Percentiles rank a stretch among this genome's conserved stretches.
These are phyloP conservation scores for Dactylellina sp. DNA, from an alignment of 2,329 filamentous ascomycete species.

Conservation along the genomic window DNA sequence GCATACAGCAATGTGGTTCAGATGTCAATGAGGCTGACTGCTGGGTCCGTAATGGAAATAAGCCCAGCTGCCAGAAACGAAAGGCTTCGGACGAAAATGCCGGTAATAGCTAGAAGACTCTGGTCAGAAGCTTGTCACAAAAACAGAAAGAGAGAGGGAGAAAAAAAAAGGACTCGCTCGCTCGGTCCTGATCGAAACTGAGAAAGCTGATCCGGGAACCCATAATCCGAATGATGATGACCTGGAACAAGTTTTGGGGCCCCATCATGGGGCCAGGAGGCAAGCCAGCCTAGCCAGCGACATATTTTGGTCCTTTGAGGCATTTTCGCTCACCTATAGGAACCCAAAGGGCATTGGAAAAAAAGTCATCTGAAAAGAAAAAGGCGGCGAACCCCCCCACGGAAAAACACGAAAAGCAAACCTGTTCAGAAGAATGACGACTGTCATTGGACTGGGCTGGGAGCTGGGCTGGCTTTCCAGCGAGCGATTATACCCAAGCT, in stretches of 20 bases:
- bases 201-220: slow-evolving; percentile 35
- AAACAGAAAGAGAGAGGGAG: too few relatives aligned
- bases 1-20: slow-evolving; percentile 15
- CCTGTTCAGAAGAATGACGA: slow-evolving; percentile 45
- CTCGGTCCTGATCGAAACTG: slow-evolving; percentile 12
- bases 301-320: slow-evolving; percentile 35
- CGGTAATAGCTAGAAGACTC: slow-evolving; percentile 29
- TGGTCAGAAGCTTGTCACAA: slow-evolving; percentile 11
- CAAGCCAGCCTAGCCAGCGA: slow-evolving; percentile 24
- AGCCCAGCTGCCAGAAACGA: slow-evolving; percentile 24
- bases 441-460: slow-evolving; percentile 27
- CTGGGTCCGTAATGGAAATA: too few relatives aligned
- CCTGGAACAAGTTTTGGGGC: slow-evolving; percentile 42
- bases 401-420: slow-evolving; percentile 40
- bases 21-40: slow-evolving; percentile 43
- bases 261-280: slow-evolving; percentile 49
- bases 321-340: slow-evolving; percentile 49
- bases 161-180: slow-evolving; percentile 10
- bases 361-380: slow-evolving; percentile 39
- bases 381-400: slow-evolving; percentile 33
- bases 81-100: slow-evolving; percentile 53
- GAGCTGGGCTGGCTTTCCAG: not conserved
- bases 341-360: slow-evolving; percentile 18
- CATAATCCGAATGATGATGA: slow-evolving; percentile 36
- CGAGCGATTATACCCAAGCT: slow-evolving; percentile 26